Percentiles rank a stretch among this genome's conserved stretches.
Evolutionary conservation across 2,329 filamentous ascomycete genomes (phyloP).

Genomic region (Bipolaris zeicola): DNA sequence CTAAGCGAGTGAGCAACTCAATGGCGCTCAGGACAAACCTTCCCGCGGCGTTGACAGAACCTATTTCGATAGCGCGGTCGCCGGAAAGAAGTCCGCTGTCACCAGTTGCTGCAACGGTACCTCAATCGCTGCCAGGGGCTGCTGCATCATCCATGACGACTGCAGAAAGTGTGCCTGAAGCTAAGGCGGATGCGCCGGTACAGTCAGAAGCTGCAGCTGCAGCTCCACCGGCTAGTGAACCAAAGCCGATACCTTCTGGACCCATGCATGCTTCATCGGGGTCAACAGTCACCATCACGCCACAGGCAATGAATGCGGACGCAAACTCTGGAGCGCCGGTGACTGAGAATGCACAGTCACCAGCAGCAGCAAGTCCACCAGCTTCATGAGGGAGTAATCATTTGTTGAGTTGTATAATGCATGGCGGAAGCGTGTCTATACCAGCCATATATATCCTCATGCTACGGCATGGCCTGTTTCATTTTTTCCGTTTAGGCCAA

Average conservation of each 20-base stretch:
- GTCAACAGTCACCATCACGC: slow-evolving; percentile 15
- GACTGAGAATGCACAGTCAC: neutral
- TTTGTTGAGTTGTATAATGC: neutral
- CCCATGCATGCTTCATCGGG: slow-evolving; percentile 11
- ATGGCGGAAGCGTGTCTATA: neutral
- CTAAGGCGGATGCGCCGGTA: neutral
- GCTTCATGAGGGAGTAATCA: neutral
- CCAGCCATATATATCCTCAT: neutral
- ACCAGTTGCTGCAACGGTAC: neutral
- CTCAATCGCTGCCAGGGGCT: neutral
- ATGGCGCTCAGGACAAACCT: slow-evolving; percentile 12
- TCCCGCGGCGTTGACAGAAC: slow-evolving; percentile 19
- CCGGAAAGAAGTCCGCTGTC: slow-evolving; percentile 12
- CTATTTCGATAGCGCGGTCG: slow-evolving; percentile 16
- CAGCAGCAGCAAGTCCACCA: neutral
- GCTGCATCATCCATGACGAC: neutral
- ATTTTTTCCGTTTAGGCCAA: neutral
- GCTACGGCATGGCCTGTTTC: neutral
- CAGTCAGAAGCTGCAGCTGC: neutral
- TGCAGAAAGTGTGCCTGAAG: neutral
- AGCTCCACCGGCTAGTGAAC: neutral
- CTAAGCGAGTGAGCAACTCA: neutral
- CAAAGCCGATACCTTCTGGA: neutral
- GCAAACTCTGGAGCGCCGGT: neutral
- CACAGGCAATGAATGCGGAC: slow-evolving; percentile 2